Conservation (phyloP, 2,329 filamentous ascomycete species). For the Microdochium trichocladiopsis region DNA sequence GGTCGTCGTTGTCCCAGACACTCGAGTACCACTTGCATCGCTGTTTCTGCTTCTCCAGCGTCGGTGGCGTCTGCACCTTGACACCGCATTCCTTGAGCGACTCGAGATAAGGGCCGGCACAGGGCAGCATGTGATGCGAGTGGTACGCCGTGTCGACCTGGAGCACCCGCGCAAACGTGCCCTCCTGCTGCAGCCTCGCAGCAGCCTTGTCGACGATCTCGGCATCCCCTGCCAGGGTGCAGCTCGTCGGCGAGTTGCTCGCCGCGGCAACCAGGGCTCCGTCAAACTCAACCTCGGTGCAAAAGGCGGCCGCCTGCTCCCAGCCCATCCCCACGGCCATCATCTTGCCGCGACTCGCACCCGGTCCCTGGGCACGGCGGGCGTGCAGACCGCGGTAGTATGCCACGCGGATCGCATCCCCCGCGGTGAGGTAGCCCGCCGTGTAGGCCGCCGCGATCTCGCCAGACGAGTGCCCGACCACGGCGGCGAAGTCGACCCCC, state of each 20-base stretch:
- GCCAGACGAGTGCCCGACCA: conserved; percentile 33
- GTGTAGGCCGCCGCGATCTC: conserved; percentile 38
- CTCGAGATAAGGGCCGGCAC: conserved; percentile 2
- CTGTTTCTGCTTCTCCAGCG: not conserved
- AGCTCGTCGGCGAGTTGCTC: conserved; percentile 7
- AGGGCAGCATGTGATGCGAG: conserved; percentile 8
- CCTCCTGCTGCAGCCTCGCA: conserved; percentile 3
- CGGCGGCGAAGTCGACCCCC: conserved; percentile 11
- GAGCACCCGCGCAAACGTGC: not conserved
- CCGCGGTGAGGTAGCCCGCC: conserved; percentile 22
- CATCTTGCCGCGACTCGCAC: conserved; percentile 2
- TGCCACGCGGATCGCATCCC: conserved; percentile 29
- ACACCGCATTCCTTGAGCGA: conserved; percentile 1
- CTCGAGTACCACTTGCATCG: not conserved
- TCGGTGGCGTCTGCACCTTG: not conserved
- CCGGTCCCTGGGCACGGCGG: conserved; percentile 2
- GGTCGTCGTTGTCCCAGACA: conserved; percentile 1
- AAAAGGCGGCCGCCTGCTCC: conserved; percentile 1
- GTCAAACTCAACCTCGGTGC: not conserved
- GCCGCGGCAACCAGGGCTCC: conserved; percentile 5
- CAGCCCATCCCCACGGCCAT: conserved; percentile 22
- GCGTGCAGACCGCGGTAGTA: conserved; percentile 31
- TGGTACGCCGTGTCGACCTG: conserved; percentile 10
- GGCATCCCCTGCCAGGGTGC: conserved; percentile 9
- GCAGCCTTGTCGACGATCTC: conserved; percentile 5